Conservation (phyloP, 768 basidiomycete species). For the Pulveroboletus sp. region DNA sequence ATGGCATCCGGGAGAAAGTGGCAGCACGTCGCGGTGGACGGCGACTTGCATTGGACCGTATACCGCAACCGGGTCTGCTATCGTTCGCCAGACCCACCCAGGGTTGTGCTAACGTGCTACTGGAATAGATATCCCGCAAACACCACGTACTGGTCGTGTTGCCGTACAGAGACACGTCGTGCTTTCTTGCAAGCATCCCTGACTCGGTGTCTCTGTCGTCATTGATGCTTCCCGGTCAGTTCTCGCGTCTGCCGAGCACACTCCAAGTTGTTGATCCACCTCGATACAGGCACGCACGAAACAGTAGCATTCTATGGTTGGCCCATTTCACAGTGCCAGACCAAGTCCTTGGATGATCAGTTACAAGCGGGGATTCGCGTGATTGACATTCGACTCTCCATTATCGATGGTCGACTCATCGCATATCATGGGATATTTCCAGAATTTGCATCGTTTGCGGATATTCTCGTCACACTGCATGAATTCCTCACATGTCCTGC, state of each 20-base stretch:
- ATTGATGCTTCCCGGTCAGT: conserved; percentile 73
- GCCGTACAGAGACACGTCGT: conserved; percentile 53
- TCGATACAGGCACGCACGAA: conserved; percentile 10
- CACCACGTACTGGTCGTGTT: conserved; percentile 54
- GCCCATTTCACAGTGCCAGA: conserved; percentile 88
- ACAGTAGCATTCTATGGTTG: conserved; percentile 79
- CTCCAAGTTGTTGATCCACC: neutral
- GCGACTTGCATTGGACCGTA: conserved; percentile 55
- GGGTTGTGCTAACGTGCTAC: conserved; percentile 5
- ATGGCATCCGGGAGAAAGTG: conserved; percentile 38
- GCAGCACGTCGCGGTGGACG: conserved; percentile 40
- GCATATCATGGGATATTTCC: conserved; percentile 82
- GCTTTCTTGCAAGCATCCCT: conserved; percentile 62
- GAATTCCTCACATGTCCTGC: conserved; percentile 58
- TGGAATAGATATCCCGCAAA: conserved; percentile 42
- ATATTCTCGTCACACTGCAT: conserved; percentile 60
- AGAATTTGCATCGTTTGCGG: conserved; percentile 62
- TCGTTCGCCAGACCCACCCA: neutral
- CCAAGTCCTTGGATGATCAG: conserved; percentile 59
- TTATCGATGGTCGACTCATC: conserved; percentile 59
- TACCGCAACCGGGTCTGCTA: conserved; percentile 52
- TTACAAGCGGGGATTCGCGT: conserved; percentile 77
- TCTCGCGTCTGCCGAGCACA: conserved; percentile 29
- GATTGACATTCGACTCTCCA: conserved; percentile 76
- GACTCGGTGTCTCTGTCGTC: conserved; percentile 68